Evolutionary conservation across 257 asterid genomes (phyloP), one percentile per base, ranked within the genome.

Genomic region (Solanum chilense): DNA sequence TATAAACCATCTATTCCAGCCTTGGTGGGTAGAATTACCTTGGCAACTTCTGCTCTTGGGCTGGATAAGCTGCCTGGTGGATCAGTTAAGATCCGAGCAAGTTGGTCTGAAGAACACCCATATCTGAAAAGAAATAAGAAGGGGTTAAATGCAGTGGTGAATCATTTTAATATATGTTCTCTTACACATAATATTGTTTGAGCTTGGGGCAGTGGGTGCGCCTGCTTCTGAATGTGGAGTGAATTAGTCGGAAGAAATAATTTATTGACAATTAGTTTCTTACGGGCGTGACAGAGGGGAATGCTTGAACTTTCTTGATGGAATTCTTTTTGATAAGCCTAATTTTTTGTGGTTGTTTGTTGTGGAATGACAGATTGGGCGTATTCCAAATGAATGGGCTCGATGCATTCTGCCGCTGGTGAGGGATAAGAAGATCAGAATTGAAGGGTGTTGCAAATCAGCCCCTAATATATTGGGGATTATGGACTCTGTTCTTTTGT

Each of bases 371-470:
- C 95, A 97, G 99, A 91, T 97, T 93, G 99, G 99, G 56, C 98
- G 99, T 82, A 95, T 97, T 90, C 99, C 99, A 52, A 94, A 91
- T 89, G 99, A 97, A 89, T 95, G 99, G 99, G 96, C 96, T 90
- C 93, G 98, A 82, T 95, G 98, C 76, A 91, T 97, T 86, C 89
- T 95, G 92, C 98, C 99, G 6, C 96, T 97, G 81, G 98, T 97
- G 90, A 93, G 98, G 87, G 96, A 91, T 82, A 97, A 93, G 87
- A 95, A 94, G 91, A 92, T 94, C 75, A 88, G 88, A 81, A 66
- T 97, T 31, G 87, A 90, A 84, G 99, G 99, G 23, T 87, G 84
- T 71, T 97, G 99, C 93, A 93, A 92, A 92, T 93, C 94, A 27
- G 94, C 98, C 88, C 99, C 98, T 89, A 91, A 92, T 68, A 93